phyloP scores from a whole-genome alignment of 2,329 filamentous ascomycete species.

The Botrytis paeoniae region DNA sequence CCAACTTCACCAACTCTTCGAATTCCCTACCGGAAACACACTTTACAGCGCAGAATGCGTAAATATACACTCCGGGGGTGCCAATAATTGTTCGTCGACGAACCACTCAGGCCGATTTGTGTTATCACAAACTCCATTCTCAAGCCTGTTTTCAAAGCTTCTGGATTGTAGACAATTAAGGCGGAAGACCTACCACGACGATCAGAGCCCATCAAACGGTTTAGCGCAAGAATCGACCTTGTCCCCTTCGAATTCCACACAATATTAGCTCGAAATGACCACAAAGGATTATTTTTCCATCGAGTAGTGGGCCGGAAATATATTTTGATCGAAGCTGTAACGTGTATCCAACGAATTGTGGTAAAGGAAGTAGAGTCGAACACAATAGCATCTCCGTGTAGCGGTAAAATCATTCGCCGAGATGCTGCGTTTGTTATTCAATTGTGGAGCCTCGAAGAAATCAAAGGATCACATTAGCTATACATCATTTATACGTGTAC shows the following conservation, averaged over 20 bases:
- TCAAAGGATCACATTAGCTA: background rate
- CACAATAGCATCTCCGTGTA: background rate
- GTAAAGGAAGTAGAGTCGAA: background rate
- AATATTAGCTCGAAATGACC: background rate
- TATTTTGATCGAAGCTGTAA: background rate
- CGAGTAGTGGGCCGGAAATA: background rate
- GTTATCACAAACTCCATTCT: background rate
- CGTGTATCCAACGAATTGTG: too few species aligned
- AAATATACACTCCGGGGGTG: background rate
- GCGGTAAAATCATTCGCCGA: background rate
- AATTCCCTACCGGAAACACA: background rate
- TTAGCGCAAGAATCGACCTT: background rate
- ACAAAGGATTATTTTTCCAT: background rate
- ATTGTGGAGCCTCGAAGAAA: background rate
- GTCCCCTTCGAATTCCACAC: background rate
- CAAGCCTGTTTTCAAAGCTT: background rate
- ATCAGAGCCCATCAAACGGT: background rate
- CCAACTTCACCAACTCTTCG: background rate
- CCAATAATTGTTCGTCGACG: background rate
- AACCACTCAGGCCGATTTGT: accelerated
- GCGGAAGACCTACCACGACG: background rate
- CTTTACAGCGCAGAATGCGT: background rate
- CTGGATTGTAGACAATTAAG: background rate
- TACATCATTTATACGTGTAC: background rate
- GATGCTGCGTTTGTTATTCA: background rate